Base-by-base conservation (phyloP, 495 filamentous ascomycete species). In the Haplographium delicatum region DNA sequence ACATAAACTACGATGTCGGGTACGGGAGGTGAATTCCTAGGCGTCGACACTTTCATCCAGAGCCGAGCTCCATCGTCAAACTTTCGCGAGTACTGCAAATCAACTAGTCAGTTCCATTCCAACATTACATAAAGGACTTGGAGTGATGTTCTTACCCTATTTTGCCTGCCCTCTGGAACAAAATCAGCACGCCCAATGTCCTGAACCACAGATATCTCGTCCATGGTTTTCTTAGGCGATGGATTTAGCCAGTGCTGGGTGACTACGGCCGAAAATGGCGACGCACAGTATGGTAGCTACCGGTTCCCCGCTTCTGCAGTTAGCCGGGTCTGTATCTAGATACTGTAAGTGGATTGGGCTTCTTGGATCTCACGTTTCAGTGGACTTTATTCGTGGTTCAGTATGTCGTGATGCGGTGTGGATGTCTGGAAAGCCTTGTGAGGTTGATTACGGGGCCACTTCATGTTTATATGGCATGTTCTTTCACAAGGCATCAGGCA, bases 101-200 rank as follows among this genome's bases (percentile, higher is more conserved):
- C 19, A 34, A 7, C 7, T 28, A 8, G 23, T 31, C 19, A 46
- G 34, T 35, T 35, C 11, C 18, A 35, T 35, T 9, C 5, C 15
- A 24, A 5, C 39, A 7, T 1, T 24, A 31, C 13, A 31, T 7
- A 13, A 31, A 18, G 39, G 16, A 42, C 5, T 19, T 15, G 39
- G 20, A 4, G 15, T n/a, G n/a, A n/a, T n/a, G n/a, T 2, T 47
- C 30, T 47, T 47, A 47, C 44, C 19, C 35, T 47, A 8, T 34
- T 35, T 20, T 34, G 23, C 20, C 23, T 18, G 28, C 44, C 44
- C 28, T 35, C 24, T 20, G 46, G 34, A 40, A 49, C 46, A 40
- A 26, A 49, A 28, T 49, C 46, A 3, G 46, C 31, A 40, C 46
- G 46, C 5, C 46, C 46, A 27, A n/a, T 20, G 34, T 49, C 46